Conservation (phyloP, 2,329 filamentous ascomycete genomes). For the Hypomyces rosellus region DNA sequence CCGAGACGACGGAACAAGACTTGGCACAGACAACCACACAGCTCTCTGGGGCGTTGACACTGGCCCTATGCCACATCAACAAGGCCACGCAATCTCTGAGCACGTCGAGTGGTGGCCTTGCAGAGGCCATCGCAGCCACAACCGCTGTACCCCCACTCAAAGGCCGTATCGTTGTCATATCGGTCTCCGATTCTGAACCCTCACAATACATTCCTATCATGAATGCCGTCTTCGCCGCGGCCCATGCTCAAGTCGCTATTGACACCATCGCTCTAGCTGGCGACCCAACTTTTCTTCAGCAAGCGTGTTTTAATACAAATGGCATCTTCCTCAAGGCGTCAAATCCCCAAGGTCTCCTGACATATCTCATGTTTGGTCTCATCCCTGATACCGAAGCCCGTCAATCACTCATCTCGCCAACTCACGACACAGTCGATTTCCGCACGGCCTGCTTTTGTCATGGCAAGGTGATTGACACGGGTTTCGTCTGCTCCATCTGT, state of each 20-base stretch:
- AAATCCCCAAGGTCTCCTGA: slow-evolving; percentile 66
- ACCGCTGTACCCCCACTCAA: slow-evolving; percentile 27
- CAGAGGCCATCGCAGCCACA: slow-evolving; percentile 23
- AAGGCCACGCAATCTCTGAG: slow-evolving; percentile 64
- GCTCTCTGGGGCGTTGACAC: slow-evolving; percentile 83
- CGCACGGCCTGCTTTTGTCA: slow-evolving; percentile 98
- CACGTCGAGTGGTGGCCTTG: slow-evolving; percentile 43
- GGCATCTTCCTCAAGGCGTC: slow-evolving; percentile 49
- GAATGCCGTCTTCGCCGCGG: slow-evolving; percentile 95
- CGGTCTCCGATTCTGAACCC: slow-evolving; percentile 77
- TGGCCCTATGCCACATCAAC: slow-evolving; percentile 86
- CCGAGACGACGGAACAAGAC: slow-evolving; percentile 57
- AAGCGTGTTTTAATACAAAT: slow-evolving; percentile 63
- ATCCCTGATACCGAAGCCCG: slow-evolving; percentile 57
- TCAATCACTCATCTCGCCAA: slow-evolving; percentile 66
- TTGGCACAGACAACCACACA: slow-evolving; percentile 74
- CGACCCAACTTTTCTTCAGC: slow-evolving; percentile 86
- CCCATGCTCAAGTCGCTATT: slow-evolving; percentile 80
- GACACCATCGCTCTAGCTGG: slow-evolving; percentile 85
- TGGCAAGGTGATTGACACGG: slow-evolving; percentile 79
- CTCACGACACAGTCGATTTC: slow-evolving; percentile 85
- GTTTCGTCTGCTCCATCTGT: slow-evolving; percentile 94
- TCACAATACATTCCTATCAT: slow-evolving; percentile 97
- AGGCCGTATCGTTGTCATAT: slow-evolving; percentile 77
- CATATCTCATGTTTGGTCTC: slow-evolving; percentile 93